Percentiles rank a stretch among this genome's conserved stretches.
phyloP scores from a whole-genome alignment of 2,329 filamentous ascomycete species.

The Apiospora kogelbergensis region DNA sequence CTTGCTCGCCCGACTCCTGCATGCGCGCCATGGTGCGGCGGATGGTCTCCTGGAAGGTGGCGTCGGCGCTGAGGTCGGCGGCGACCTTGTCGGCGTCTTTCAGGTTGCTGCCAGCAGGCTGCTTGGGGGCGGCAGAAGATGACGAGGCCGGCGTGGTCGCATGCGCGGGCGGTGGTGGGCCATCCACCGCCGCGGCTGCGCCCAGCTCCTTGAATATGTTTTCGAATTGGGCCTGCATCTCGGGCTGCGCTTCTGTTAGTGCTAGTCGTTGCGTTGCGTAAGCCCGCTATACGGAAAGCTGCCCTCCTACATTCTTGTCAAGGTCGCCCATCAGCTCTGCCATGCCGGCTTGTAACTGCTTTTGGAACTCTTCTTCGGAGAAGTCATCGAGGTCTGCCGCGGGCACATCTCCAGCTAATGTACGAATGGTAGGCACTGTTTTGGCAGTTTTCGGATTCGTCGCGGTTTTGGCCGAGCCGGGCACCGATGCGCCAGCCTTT shows the following conservation, averaged over 20 bases:
- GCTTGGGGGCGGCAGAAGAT: conserved; percentile 14
- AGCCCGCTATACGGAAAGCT: conserved; percentile 5
- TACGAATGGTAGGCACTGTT: conserved; percentile 12
- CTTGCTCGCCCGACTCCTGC: conserved; percentile 83
- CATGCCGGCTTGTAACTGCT: conserved; percentile 89
- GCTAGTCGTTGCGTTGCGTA: neutral
- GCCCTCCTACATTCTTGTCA: conserved; percentile 54
- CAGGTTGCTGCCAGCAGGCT: neutral
- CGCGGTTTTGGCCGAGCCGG: conserved; percentile 19
- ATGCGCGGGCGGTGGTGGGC: conserved; percentile 23
- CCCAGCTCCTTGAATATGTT: conserved; percentile 73
- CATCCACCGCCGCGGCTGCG: conserved; percentile 42
- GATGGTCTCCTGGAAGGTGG: conserved; percentile 89
- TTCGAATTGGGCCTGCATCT: conserved; percentile 79
- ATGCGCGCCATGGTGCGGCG: conserved; percentile 93
- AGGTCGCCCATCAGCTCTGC: conserved; percentile 72
- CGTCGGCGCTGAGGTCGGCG: conserved; percentile 49
- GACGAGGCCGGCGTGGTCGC: conserved; percentile 23
- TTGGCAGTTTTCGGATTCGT: conserved; percentile 19
- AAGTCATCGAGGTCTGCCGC: conserved; percentile 41
- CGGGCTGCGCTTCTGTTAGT: conserved; percentile 44
- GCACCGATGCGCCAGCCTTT: conserved; percentile 28
- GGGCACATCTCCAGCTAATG: conserved; percentile 25
- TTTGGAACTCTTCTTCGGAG: conserved; percentile 77
- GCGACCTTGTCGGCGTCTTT: conserved; percentile 25